Conservation (phyloP, 1,284 basidiomycete species). For the Apiotrichum laibachii region DNA sequence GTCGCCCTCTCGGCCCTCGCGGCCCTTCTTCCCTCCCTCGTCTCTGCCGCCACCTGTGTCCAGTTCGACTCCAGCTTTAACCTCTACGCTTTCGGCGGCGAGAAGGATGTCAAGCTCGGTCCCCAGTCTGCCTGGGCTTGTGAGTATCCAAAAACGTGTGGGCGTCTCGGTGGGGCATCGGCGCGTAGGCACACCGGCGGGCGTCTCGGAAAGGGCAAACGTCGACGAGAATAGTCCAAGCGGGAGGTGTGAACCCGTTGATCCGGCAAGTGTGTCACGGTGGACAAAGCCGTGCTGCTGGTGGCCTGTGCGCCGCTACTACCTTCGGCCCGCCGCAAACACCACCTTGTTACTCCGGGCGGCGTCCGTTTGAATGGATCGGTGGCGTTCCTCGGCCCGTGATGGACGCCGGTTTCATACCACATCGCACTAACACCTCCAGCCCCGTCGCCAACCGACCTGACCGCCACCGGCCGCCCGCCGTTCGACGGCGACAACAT, state of each 20-base stretch:
- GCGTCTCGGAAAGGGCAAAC: no score
- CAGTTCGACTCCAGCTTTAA: conserved; percentile 48
- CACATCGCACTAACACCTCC: not conserved
- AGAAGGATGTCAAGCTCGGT: conserved; percentile 48
- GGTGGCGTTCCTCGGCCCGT: no score
- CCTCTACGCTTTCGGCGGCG: conserved; percentile 51
- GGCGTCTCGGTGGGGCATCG: no score
- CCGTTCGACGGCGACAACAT: conserved; percentile 50
- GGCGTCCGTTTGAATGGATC: no score
- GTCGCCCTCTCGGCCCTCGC: conserved; percentile 26
- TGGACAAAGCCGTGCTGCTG: no score
- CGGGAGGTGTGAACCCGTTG: no score
- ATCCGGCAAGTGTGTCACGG: no score
- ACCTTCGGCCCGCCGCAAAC: no score
- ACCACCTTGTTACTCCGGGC: no score
- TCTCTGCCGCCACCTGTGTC: conserved; percentile 44
- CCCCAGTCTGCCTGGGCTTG: conserved; percentile 39
- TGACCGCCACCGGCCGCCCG: conserved; percentile 45
- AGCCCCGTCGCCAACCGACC: conserved; percentile 37
- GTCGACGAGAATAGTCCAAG: no score
- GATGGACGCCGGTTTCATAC: not conserved
- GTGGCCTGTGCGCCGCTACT: no score
- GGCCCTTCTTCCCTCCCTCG: conserved; percentile 29
- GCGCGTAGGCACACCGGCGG: no score
- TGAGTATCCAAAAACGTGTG: conserved; percentile 29